Evolutionary conservation across 306 rosid species (phyloP), one percentile per base, ranked within the genome.

Genomic region (Lotus japonicus): DNA sequence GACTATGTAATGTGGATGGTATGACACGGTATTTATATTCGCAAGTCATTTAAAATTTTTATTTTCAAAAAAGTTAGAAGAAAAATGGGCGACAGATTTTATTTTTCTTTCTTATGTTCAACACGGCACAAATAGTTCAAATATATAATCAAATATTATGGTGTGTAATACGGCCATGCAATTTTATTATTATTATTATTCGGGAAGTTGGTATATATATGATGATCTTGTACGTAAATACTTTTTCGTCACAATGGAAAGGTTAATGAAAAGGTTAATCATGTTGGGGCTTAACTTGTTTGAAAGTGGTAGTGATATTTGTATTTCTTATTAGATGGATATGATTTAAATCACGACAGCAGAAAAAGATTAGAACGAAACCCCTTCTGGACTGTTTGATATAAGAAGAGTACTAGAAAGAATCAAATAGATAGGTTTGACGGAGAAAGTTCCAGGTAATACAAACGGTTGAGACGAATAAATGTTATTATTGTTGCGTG

Each of bases 271-370:
- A 79, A 64, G 84, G 80, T 76, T 52, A 77, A 63, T 12, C n/a
- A 36, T 48, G 76, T 64, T 73, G 51, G 62, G 72, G n/a, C 46
- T 18, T 69, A 58, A 35, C 78, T 78, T 87, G 81, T 82, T 56
- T 60, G 64, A 3, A 28, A 33, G 70, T 54, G 50, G 48, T 61
- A 28, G 19, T 58, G 36, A 43, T 38, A 13, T 28, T 18, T 11
- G 16, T 35, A 39, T 2, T 59, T 59, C 17, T 15, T 51, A 17
- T 53, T 75, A 17, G 44, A 15, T 36, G 57, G 28, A 12, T 57
- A 39, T 1, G 65, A 44, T 58, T 14, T 48, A 0, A 73, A 62
- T 42, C 5, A 19, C 2, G 77, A 66, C 51, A 28, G 58, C 12
- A 12, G 43, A 77, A 59, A 52, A 56, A 75, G 73, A 68, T 65